A percentile compares a stretch with the other conserved stretches of the same genome.
phyloP scores from a whole-genome alignment of 179 eudicot genomes.

The Vitellaria paradoxa region DNA sequence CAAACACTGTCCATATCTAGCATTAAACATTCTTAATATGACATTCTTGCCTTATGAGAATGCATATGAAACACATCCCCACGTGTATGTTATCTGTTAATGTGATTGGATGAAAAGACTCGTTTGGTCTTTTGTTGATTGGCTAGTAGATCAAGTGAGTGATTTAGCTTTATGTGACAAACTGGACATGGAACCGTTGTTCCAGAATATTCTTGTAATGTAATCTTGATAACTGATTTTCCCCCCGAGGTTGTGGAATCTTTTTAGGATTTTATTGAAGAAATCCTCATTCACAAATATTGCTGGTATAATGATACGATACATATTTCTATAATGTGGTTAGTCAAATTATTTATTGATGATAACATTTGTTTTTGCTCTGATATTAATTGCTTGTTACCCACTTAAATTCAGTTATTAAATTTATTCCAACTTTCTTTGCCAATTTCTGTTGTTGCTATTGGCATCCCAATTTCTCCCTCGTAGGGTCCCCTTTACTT shows the following conservation, averaged over 20 bases:
- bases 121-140: background rate
- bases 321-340: too few species aligned
- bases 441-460: background rate
- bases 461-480: background rate
- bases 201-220: background rate
- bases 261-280: background rate
- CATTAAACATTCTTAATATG: too few species aligned
- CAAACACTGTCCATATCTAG: background rate
- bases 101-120: background rate
- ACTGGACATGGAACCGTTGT: background rate
- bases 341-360: background rate
- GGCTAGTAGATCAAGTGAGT: background rate
- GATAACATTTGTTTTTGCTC: conserved; percentile 1
- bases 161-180: background rate
- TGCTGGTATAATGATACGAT: too few species aligned
- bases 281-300: background rate
- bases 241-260: background rate
- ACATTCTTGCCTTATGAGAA: too few species aligned
- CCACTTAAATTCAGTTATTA: background rate
- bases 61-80: background rate
- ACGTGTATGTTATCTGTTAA: background rate
- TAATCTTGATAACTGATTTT: background rate
- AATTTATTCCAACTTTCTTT: background rate
- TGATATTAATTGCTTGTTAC: background rate
- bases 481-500: too few species aligned